Evolutionary conservation across 1,284 basidiomycete genomes (phyloP).

Genomic region (Calocybe gambosa): DNA sequence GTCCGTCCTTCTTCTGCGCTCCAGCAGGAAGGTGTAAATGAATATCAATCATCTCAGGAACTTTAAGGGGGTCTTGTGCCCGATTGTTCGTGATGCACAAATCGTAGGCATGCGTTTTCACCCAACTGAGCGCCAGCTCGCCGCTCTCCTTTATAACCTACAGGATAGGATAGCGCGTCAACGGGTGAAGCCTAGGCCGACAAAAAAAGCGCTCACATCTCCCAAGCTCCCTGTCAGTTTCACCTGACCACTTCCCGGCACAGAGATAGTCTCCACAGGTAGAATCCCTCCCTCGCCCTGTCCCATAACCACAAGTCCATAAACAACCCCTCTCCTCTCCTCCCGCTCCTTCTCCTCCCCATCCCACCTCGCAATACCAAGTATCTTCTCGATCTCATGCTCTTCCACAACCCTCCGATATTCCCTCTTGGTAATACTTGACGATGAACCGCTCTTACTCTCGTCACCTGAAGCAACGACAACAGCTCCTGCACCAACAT

Average conservation of each 20-base stretch:
- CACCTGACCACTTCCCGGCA: constrained; percentile 67
- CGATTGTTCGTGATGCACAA: constrained; percentile 68
- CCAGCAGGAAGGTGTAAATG: constrained; percentile 87
- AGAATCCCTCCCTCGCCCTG: constrained; percentile 84
- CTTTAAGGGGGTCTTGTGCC: constrained; percentile 68
- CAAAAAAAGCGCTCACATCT: constrained; percentile 39
- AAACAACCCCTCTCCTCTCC: constrained; percentile 68
- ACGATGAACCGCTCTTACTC: neutral
- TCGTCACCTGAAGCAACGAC: constrained; percentile 10
- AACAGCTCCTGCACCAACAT: constrained; percentile 14
- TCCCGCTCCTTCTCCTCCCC: constrained; percentile 72
- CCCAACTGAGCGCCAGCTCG: constrained; percentile 82
- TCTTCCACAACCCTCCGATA: constrained; percentile 66
- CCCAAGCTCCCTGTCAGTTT: constrained; percentile 80
- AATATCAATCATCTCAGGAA: constrained; percentile 66
- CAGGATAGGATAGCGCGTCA: constrained; percentile 3
- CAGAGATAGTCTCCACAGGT: constrained; percentile 72
- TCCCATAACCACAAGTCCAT: constrained; percentile 85
- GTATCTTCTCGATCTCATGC: constrained; percentile 76
- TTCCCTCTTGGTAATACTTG: constrained; percentile 17
- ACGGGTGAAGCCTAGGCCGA: too few species aligned
- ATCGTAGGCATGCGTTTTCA: constrained; percentile 78
- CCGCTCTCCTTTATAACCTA: constrained; percentile 85
- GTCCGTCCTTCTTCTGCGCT: constrained; percentile 88
- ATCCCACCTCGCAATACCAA: constrained; percentile 81